Base-by-base conservation (phyloP, 148 eudicot species). In the Chenopodium formosanum region DNA sequence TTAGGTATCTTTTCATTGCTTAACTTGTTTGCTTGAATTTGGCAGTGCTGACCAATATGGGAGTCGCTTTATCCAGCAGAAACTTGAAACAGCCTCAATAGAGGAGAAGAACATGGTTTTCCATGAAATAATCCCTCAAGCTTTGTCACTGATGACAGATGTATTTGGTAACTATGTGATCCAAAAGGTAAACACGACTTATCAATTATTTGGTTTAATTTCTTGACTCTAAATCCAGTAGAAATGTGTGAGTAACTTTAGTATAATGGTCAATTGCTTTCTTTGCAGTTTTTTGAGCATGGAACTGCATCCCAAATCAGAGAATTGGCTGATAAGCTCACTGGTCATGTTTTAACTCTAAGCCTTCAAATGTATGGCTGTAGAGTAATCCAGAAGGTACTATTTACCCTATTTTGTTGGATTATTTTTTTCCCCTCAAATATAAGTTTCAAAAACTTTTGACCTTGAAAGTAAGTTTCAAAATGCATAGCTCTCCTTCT, bases 331-430 rank as follows among this genome's bases (percentile, higher is more conserved):
- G 87, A 90, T 74, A 90, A 92, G 84, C 94, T 95, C 14, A 82
- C 78, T 70, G 98, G 93, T 74, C 94, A 92, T 84, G 93, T 95
- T 53, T 84, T 95, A 78, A 83, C 92, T 13, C 94, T 95, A 60
- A 95, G 97, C 84, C 91, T 95, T 86, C 98, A 95, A 80, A 95
- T 95, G 99, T 95, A 95, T 89, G 99, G 99, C 32, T 95, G 99
- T 78, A 91, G 99, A 67, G 99, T 95, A 44, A 95, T 95, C 76
- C 98, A 95, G 82, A 95, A 95, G 98, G 99, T 95, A 90, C 47
- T 60, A 22, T 17, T 37, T 74, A 40, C 44, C 5, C 44, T 40
- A 40, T 40, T 40, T 40, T 40, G 44, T 40, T 40, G 44, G 44
- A 40, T 40, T 5, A 40, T 40, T 40, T 6, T 40, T 40, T 40